Evolutionary conservation across 768 basidiomycete species (phyloP).

Genomic region (Lyophyllum shimeji): DNA sequence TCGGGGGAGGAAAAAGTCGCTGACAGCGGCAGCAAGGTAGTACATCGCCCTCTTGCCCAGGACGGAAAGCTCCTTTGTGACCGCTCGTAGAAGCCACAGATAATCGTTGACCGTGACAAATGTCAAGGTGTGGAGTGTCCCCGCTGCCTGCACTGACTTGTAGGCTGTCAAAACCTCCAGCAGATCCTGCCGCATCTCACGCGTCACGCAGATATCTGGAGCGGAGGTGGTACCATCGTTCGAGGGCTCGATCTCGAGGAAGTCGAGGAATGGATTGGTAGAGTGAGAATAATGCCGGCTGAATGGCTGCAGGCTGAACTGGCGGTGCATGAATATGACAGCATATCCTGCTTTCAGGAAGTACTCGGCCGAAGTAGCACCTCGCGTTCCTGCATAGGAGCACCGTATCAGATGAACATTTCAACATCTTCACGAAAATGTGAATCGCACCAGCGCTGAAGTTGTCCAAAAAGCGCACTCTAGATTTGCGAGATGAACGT

Average conservation of each 20-base stretch:
- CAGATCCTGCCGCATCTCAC: conserved; percentile 62
- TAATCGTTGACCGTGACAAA: conserved; percentile 98
- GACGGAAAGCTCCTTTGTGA: conserved; percentile 74
- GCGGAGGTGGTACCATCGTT: conserved; percentile 24
- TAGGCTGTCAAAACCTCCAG: conserved; percentile 75
- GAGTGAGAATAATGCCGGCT: conserved; percentile 98
- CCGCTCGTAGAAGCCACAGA: conserved; percentile 83
- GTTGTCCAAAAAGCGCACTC: conserved; percentile 97
- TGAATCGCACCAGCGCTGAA: conserved; percentile 84
- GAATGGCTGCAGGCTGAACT: conserved; percentile 97
- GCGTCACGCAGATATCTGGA: conserved; percentile 63
- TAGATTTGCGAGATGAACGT: conserved; percentile 34
- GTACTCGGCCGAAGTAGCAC: conserved; percentile 97
- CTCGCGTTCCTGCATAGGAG: conserved; percentile 73
- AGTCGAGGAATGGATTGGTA: conserved; percentile 96
- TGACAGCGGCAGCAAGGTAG: conserved; percentile 97
- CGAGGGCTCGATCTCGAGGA: conserved; percentile 67
- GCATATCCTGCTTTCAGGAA: conserved; percentile 93
- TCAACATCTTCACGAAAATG: neutral
- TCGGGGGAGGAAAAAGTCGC: conserved; percentile 94
- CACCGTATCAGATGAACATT: neutral
- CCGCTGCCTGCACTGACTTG: conserved; percentile 73
- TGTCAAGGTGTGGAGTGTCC: conserved; percentile 78
- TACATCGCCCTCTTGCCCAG: conserved; percentile 80
- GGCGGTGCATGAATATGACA: conserved; percentile 98